phyloP scores from a whole-genome alignment of 2,329 filamentous ascomycete species.

The Sordariomycetes sp. region DNA sequence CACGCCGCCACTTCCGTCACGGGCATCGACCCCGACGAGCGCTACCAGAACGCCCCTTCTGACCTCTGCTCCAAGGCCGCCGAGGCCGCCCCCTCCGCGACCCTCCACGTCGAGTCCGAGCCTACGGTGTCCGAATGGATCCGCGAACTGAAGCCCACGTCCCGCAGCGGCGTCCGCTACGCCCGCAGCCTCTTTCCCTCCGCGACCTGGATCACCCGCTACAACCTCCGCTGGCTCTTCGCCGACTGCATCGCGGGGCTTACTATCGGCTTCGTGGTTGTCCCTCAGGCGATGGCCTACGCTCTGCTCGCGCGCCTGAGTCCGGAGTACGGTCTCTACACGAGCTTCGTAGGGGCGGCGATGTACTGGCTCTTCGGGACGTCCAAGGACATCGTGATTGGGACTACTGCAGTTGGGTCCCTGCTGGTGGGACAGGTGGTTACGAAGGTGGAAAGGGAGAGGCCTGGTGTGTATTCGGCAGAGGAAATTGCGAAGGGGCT shows the following conservation, averaged over 20 bases:
- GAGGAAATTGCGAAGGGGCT: constrained; percentile 31
- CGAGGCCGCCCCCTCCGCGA: neutral
- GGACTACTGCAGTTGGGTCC: constrained; percentile 48
- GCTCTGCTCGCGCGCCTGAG: constrained; percentile 58
- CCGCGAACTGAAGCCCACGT: constrained; percentile 38
- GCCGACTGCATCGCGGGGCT: constrained; percentile 61
- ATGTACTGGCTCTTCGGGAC: constrained; percentile 80
- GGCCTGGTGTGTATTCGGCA: constrained; percentile 21
- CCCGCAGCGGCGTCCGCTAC: constrained; percentile 36
- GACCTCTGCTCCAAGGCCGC: neutral
- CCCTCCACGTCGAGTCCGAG: constrained; percentile 49
- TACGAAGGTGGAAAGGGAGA: constrained; percentile 20
- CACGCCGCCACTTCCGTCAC: neutral
- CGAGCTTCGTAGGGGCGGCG: constrained; percentile 71
- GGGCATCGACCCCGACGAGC: neutral
- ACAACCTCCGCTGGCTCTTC: constrained; percentile 61
- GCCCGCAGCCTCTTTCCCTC: constrained; percentile 50
- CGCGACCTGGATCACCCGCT: constrained; percentile 56
- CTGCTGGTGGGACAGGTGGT: constrained; percentile 38
- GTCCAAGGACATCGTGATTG: constrained; percentile 78
- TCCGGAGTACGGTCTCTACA: constrained; percentile 66
- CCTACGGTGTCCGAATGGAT: constrained; percentile 56
- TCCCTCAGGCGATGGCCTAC: constrained; percentile 75
- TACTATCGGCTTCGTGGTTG: constrained; percentile 56
- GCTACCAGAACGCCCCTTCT: neutral